Conservation (phyloP, 2,329 filamentous ascomycete species). For the Ceratocystiopsis sp. region DNA sequence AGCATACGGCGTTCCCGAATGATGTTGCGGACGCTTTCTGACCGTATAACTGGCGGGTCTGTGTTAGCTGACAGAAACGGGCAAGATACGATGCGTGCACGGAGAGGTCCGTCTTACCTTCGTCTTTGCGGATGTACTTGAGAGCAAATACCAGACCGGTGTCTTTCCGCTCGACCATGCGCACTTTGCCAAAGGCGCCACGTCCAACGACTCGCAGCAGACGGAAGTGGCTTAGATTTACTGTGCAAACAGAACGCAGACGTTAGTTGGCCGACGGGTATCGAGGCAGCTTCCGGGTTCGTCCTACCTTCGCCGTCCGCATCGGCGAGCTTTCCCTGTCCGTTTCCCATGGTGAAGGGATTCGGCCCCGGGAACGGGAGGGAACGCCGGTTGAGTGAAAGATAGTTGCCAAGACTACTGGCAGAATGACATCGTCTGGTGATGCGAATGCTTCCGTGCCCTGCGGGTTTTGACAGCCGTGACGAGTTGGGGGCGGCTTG, state of each 20-base stretch:
- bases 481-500: too few species aligned
- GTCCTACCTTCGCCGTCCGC: slow-evolving; percentile 74
- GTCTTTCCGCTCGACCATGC: slow-evolving; percentile 96
- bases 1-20: slow-evolving; percentile 95
- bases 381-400: too few species aligned
- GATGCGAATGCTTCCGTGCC: too few species aligned
- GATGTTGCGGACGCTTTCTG: slow-evolving; percentile 95
- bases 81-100: neutral
- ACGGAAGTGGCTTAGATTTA: slow-evolving; percentile 95
- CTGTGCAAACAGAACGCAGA: slow-evolving; percentile 25
- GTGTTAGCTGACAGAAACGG: neutral
- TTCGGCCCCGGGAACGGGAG: neutral
- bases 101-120: slow-evolving; percentile 40
- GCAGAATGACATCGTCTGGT: too few species aligned
- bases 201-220: slow-evolving; percentile 90
- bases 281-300: neutral
- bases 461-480: too few species aligned
- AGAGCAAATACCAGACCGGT: slow-evolving; percentile 85
- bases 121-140: slow-evolving; percentile 98
- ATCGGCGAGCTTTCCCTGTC: slow-evolving; percentile 82
- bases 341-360: slow-evolving; percentile 60
- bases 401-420: too few species aligned
- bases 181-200: slow-evolving; percentile 95
- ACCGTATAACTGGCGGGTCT: slow-evolving; percentile 59
- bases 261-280: neutral